A percentile compares a stretch with the other conserved stretches of the same genome.
These are phyloP conservation scores for Chenopodium suecicum DNA, from an alignment of 148 eudicot species.

Conservation along the genomic window DNA sequence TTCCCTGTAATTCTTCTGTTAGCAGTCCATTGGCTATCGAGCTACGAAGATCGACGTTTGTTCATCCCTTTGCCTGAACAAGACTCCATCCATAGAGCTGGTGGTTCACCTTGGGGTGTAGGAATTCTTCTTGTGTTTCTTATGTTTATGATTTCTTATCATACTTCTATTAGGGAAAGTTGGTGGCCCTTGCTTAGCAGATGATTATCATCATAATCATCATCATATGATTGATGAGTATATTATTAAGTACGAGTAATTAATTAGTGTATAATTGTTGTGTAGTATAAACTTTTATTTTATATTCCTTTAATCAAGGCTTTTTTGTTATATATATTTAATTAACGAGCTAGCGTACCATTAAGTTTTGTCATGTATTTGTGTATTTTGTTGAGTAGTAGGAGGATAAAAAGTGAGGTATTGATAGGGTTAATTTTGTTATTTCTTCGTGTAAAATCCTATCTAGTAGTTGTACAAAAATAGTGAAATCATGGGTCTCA, in stretches of 20 bases:
- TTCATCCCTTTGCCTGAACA: conserved; percentile 48
- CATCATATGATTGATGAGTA: background rate
- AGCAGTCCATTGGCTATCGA: conserved; percentile 56
- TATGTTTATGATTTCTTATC: conserved; percentile 61
- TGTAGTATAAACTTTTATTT: background rate
- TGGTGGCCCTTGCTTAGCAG: conserved; percentile 67
- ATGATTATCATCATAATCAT: conserved; percentile 14
- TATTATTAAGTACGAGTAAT: background rate
- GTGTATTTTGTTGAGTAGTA: background rate
- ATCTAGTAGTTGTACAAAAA: background rate
- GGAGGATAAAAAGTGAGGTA: background rate
- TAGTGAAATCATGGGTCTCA: too few species aligned
- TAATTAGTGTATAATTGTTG: background rate
- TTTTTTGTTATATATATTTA: background rate
- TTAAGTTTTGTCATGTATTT: too few species aligned
- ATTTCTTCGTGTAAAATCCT: background rate
- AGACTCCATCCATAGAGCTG: conserved; percentile 55
- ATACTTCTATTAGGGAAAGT: conserved; percentile 51
- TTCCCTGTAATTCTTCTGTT: conserved; percentile 55
- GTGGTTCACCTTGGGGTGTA: conserved; percentile 77
- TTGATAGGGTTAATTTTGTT: background rate
- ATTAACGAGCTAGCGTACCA: too few species aligned
- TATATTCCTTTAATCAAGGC: background rate
- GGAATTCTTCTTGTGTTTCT: conserved; percentile 57
- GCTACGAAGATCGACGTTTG: conserved; percentile 31